Percentiles rank a stretch among this genome's conserved stretches.
Evolutionary conservation across 305 asterid species (phyloP).

Genomic region (Solanum hybrid): DNA sequence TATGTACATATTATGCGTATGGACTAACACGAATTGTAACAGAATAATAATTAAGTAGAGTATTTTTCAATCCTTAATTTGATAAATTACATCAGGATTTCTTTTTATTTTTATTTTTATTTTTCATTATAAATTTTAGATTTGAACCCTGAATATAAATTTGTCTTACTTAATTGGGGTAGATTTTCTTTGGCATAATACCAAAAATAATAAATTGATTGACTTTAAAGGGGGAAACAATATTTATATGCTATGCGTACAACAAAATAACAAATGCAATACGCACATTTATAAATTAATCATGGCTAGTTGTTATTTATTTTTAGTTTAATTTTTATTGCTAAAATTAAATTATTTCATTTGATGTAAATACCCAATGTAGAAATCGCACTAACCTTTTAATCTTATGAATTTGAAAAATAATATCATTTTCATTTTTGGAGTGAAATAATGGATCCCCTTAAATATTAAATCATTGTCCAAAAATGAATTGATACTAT

Average conservation of each 20-base stretch:
- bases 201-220: neutral
- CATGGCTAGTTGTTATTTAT: neutral
- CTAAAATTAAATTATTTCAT: neutral
- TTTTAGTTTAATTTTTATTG: neutral
- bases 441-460: neutral
- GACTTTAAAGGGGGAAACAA: neutral
- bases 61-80: neutral
- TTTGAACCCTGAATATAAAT: neutral
- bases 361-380: neutral
- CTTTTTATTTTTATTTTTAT: neutral
- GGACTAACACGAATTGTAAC: neutral
- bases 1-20: neutral
- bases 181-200: neutral
- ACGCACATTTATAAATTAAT: neutral
- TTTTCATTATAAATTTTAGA: neutral
- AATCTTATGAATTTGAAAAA: neutral
- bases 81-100: neutral
- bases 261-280: neutral
- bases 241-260: neutral
- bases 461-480: neutral
- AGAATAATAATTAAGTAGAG: neutral
- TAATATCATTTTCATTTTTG: neutral
- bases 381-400: neutral
- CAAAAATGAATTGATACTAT: neutral
- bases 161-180: too few relatives aligned